Conservation (phyloP, 1,284 basidiomycete species). For the Takashimella koratensis region DNA sequence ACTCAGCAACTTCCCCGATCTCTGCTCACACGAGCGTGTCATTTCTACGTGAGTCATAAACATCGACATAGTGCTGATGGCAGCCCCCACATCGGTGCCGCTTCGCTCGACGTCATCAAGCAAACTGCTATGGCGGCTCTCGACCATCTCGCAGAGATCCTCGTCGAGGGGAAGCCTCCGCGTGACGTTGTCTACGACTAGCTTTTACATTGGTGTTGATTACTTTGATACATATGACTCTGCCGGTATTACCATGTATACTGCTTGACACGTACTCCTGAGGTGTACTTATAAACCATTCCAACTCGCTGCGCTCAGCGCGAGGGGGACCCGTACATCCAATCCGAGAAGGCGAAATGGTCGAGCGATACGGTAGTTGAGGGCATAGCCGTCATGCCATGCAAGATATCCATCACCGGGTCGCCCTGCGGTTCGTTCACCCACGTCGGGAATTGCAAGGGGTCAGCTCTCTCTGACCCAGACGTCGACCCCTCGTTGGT, state of each 20-base stretch:
- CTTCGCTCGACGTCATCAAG: constrained; percentile 7
- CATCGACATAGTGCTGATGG: not conserved
- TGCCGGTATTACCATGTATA: too few relatives aligned
- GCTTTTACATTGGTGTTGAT: too few relatives aligned
- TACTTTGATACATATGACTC: too few relatives aligned
- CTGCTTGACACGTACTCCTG: too few relatives aligned
- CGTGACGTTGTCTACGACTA: not conserved
- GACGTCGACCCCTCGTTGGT: not conserved
- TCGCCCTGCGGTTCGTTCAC: not conserved
- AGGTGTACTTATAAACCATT: not conserved
- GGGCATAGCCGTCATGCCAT: constrained; percentile 16
- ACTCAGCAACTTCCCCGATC: constrained; percentile 1
- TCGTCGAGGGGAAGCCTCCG: constrained; percentile 1
- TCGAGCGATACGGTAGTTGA: not conserved
- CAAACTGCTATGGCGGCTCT: constrained; percentile 7
- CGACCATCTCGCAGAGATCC: constrained; percentile 10
- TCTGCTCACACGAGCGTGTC: constrained; percentile 7
- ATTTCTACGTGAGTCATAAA: constrained; percentile 11
- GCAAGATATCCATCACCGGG: constrained; percentile 9
- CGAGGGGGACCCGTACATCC: not conserved
- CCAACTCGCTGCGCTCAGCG: not conserved
- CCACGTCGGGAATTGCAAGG: not conserved
- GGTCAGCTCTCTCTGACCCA: not conserved
- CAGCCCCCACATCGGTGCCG: constrained; percentile 18
- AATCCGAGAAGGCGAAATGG: not conserved